These are phyloP conservation scores for Diaporthe eres DNA, from an alignment of 2,329 filamentous ascomycete genomes.

Conservation along the genomic window DNA sequence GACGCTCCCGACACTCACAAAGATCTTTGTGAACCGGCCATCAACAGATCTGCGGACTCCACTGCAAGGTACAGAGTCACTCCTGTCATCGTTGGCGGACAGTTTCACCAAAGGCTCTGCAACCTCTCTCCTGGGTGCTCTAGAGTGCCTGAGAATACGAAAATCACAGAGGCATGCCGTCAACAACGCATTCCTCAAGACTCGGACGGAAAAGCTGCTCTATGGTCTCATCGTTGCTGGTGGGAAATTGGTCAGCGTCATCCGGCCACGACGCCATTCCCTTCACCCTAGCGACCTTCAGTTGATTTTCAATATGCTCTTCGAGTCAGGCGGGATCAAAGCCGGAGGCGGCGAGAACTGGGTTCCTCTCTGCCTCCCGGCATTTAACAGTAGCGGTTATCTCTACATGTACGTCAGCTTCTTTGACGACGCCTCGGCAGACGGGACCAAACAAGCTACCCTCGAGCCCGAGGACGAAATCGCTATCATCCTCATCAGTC, in stretches of 20 bases:
- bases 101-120: conserved; percentile 95
- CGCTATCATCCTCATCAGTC: conserved; percentile 93
- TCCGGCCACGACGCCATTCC: conserved; percentile 93
- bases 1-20: conserved; percentile 87
- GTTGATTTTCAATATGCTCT: conserved; percentile 99
- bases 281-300: conserved; percentile 96
- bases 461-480: conserved; percentile 81
- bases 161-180: conserved; percentile 90
- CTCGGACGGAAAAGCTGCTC: conserved; percentile 82
- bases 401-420: conserved; percentile 99
- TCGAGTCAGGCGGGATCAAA: conserved; percentile 92
- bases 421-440: conserved; percentile 71
- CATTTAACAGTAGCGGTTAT: conserved; percentile 97
- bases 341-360: conserved; percentile 94
- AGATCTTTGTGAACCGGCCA: conserved; percentile 89
- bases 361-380: conserved; percentile 95
- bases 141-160: conserved; percentile 93
- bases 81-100: conserved; percentile 93
- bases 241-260: conserved; percentile 92
- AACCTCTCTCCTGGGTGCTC: conserved; percentile 86
- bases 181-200: conserved; percentile 88
- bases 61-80: conserved; percentile 89
- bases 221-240: conserved; percentile 96
- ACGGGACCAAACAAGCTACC: conserved; percentile 63
- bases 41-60: conserved; percentile 95